phyloP scores from a whole-genome alignment of 2,329 filamentous ascomycete species.

The Dothistroma pini region DNA sequence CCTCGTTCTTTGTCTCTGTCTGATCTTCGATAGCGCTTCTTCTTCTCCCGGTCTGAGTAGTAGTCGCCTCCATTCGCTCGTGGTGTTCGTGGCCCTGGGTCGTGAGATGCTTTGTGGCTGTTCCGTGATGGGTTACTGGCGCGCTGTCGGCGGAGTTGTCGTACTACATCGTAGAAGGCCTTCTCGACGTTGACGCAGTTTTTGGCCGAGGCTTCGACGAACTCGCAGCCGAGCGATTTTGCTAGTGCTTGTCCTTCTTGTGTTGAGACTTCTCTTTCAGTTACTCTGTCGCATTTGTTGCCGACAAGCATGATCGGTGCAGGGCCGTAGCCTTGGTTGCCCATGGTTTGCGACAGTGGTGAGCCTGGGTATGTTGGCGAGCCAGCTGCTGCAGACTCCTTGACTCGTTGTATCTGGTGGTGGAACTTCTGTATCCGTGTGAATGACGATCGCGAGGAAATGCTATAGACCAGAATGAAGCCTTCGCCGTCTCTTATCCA shows the following conservation, averaged over 20 bases:
- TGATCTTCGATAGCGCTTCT: conserved; percentile 25
- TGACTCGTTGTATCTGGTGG: conserved; percentile 94
- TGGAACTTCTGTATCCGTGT: conserved; percentile 93
- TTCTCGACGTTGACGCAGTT: conserved; percentile 99
- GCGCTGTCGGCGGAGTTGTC: conserved; percentile 80
- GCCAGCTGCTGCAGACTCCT: conserved; percentile 73
- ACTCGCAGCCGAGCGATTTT: conserved; percentile 89
- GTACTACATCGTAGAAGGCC: conserved; percentile 95
- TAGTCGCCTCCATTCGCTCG: conserved; percentile 19
- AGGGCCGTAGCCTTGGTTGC: conserved; percentile 56
- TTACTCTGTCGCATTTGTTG: conserved; percentile 96
- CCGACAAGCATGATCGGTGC: conserved; percentile 98
- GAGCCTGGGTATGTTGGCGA: conserved; percentile 75
- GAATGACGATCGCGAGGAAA: conserved; percentile 94
- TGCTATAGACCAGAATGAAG: conserved; percentile 97
- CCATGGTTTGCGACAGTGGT: conserved; percentile 59
- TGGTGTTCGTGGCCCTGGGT: conserved; percentile 14
- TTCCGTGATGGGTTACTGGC: conserved; percentile 26
- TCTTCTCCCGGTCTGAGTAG: conserved; percentile 20
- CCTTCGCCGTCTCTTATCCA: conserved; percentile 98
- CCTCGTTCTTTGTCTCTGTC: conserved; percentile 22
- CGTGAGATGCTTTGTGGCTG: conserved; percentile 16
- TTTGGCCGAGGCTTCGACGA: conserved; percentile 94
- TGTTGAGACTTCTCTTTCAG: conserved; percentile 92
- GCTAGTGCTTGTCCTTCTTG: conserved; percentile 92